A percentile compares a stretch with the other conserved stretches of the same genome.
phyloP scores from a whole-genome alignment of 2,329 filamentous ascomycete species.

The Fusarium buharicum region DNA sequence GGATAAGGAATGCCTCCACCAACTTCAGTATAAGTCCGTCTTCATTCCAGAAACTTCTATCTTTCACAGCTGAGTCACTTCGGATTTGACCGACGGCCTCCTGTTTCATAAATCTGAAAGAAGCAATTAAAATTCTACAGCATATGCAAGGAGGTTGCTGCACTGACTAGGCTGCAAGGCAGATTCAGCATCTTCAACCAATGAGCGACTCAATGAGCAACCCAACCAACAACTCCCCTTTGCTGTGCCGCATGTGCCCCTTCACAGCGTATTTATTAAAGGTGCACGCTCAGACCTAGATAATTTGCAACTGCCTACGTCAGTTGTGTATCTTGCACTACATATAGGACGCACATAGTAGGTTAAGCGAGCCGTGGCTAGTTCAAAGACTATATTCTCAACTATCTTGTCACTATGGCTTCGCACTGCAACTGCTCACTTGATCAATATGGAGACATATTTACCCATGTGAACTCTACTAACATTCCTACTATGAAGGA shows the following conservation, averaged over 20 bases:
- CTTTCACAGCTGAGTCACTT: not conserved
- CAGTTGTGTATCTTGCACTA: not conserved
- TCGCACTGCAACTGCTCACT: slow-evolving; percentile 7
- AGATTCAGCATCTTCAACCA: not conserved
- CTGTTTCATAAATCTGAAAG: not conserved
- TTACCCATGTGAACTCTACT: not conserved
- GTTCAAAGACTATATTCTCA: not conserved
- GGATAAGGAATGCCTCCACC: too few relatives aligned
- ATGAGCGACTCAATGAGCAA: not conserved
- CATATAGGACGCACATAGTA: not conserved
- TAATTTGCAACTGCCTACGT: not conserved
- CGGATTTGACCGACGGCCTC: not conserved
- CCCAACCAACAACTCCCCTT: not conserved
- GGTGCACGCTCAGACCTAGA: not conserved
- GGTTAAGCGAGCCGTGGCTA: not conserved
- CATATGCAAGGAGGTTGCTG: not conserved
- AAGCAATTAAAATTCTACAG: not conserved
- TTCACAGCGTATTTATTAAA: rapidly evolving
- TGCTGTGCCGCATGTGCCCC: not conserved
- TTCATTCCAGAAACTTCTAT: too few relatives aligned
- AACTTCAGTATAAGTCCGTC: too few relatives aligned
- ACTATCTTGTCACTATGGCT: not conserved
- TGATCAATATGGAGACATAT: not conserved
- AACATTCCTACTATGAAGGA: not conserved
- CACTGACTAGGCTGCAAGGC: not conserved